Conservation (phyloP, 2,329 filamentous ascomycete genomes). For the Penicillium decumbens region DNA sequence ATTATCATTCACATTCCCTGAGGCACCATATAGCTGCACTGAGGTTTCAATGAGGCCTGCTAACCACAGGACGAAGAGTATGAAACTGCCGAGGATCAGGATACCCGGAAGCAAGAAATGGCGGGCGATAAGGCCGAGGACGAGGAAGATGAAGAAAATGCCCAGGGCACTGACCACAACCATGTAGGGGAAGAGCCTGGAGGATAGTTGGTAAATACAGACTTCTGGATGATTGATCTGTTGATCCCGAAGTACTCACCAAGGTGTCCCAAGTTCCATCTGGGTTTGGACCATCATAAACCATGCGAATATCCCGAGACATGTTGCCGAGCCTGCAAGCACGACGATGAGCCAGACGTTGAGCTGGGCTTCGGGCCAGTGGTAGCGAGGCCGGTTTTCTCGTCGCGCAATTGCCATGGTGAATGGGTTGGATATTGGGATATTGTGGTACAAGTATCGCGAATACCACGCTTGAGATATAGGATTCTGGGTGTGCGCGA, state of each 20-base stretch:
- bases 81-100: slow-evolving; percentile 58
- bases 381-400: slow-evolving; percentile 47
- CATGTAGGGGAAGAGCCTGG: slow-evolving; percentile 62
- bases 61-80: slow-evolving; percentile 58
- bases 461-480: neutral
- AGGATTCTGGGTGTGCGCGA: slow-evolving; percentile 1
- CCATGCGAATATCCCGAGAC: slow-evolving; percentile 57
- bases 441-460: neutral
- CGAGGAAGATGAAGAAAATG: slow-evolving; percentile 55
- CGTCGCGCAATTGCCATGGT: slow-evolving; percentile 33
- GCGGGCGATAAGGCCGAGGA: slow-evolving; percentile 54
- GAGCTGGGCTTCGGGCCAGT: slow-evolving; percentile 62
- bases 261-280: slow-evolving; percentile 55
- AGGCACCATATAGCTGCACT: slow-evolving; percentile 56
- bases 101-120: slow-evolving; percentile 55
- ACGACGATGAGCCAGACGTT: slow-evolving; percentile 63
- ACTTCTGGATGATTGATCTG: neutral
- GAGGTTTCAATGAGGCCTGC: slow-evolving; percentile 60
- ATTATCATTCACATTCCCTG: slow-evolving; percentile 54
- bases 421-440: slow-evolving; percentile 1
- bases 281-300: slow-evolving; percentile 57
- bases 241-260: slow-evolving; percentile 41
- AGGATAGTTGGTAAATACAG: neutral
- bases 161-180: slow-evolving; percentile 55
- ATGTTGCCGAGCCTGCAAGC: slow-evolving; percentile 53